Base-by-base conservation (phyloP, 2,329 filamentous ascomycete species). In the Dendrostoma leiphaemia region DNA sequence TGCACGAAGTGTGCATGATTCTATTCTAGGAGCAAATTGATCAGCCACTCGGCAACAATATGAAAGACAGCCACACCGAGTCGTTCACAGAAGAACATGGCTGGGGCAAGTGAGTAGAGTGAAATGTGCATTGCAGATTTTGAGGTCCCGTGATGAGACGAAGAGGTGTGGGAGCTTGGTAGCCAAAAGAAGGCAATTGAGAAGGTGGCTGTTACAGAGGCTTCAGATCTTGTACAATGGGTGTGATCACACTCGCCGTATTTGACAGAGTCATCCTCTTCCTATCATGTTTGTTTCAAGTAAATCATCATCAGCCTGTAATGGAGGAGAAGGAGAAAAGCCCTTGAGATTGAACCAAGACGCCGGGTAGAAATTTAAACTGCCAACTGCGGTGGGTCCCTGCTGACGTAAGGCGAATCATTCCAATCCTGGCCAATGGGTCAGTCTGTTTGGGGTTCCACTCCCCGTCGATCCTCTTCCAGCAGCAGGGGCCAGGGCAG, bases 301-400 rank as follows among this genome's bases (percentile, higher is more conserved):
- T 68, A 71, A 78, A 82, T 85, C 82, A 85, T 85, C 82, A 85
- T 68, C 54, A 83, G 81, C 81, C 75, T 68, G 69, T 60, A 67
- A 69, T 66, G 62, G 61, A 62, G 61, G 63, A 66, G 60, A 65
- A 65, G 61, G 63, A 38, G 28, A 51, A 48, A 57, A 56, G 53
- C 34, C 6, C 6, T 32, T 4, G 6, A 24, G 34, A 35, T 37
- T 8, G 12, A 9, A 19, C 32, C n/a, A 29, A 40, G 46, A 40
- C 34, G 38, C n/a, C n/a, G n/a, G 48, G 43, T 54, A 53, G 54
- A 56, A 35, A 53, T 56, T 56, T 56, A 49, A 49, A 19, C 15
- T 41, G 47, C n/a, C 47, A 19, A 19, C 13, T 17, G n/a, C 12
- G 4, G 45, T 37, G 47, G 35, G 24, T 21, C 28, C 13, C 3